These are phyloP conservation scores for cucumber (Cucumis sativus) DNA, from an alignment of 306 rosid species.

Conservation along the genomic window Cucumber_9930_V3 NC_026657.2:22048001-22048500, in stretches of 20 bases:
- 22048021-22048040: not conserved
- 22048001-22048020: not conserved
- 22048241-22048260: slow-evolving; percentile 26
- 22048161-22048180: not conserved
- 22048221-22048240: slow-evolving; percentile 30
- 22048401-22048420: not conserved
- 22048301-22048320: slow-evolving; percentile 28
- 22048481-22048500: not conserved
- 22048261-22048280: slow-evolving; percentile 65
- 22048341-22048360: slow-evolving; percentile 64
- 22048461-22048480: not conserved
- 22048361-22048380: slow-evolving; percentile 63
- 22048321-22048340: slow-evolving; percentile 47
- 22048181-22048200: not conserved
- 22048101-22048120: not conserved
- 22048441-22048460: not conserved
- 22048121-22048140: not conserved
- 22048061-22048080: not conserved
- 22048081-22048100: not conserved
- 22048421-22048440: not conserved
- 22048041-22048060: not conserved
- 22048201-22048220: not conserved
- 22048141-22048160: not conserved
- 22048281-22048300: slow-evolving; percentile 86
- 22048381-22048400: slow-evolving; percentile 37